Evolutionary conservation across 2,329 filamentous ascomycete genomes (phyloP).

Genomic region (Penicillium sp.): DNA sequence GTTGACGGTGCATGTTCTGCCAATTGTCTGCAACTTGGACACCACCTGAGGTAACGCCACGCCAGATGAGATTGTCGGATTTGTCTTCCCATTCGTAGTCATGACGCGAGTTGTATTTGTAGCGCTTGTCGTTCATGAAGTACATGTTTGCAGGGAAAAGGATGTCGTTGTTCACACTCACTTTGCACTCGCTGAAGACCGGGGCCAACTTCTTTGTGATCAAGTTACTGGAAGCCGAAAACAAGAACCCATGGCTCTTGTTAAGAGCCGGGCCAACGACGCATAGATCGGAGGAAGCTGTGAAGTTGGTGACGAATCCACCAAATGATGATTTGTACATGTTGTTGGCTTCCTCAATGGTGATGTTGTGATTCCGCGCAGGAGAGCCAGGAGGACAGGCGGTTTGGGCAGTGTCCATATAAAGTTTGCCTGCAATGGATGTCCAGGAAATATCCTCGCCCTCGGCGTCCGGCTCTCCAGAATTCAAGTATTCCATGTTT

Average conservation of each 20-base stretch:
- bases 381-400: conserved; percentile 61
- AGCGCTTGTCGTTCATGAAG: conserved; percentile 59
- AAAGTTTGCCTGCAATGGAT: conserved; percentile 48
- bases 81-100: conserved; percentile 64
- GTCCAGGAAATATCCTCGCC: conserved; percentile 52
- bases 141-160: conserved; percentile 71
- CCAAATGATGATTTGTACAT: conserved; percentile 53
- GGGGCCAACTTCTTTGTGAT: conserved; percentile 54
- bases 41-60: conserved; percentile 66
- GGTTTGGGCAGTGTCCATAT: conserved; percentile 61
- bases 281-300: conserved; percentile 63
- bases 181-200: conserved; percentile 69
- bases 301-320: conserved; percentile 65
- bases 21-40: conserved; percentile 49
- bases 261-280: conserved; percentile 67
- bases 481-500: conserved; percentile 39
- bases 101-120: conserved; percentile 58
- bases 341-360: conserved; percentile 51
- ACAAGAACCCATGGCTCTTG: conserved; percentile 65
- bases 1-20: conserved; percentile 41
- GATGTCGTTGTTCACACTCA: conserved; percentile 70
- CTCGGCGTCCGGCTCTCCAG: conserved; percentile 13
- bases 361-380: conserved; percentile 54
- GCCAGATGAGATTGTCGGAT: conserved; percentile 60
- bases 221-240: conserved; percentile 53